Base-by-base conservation (phyloP, 2,329 filamentous ascomycete species). In the Pestalotiopsis sp. region DNA sequence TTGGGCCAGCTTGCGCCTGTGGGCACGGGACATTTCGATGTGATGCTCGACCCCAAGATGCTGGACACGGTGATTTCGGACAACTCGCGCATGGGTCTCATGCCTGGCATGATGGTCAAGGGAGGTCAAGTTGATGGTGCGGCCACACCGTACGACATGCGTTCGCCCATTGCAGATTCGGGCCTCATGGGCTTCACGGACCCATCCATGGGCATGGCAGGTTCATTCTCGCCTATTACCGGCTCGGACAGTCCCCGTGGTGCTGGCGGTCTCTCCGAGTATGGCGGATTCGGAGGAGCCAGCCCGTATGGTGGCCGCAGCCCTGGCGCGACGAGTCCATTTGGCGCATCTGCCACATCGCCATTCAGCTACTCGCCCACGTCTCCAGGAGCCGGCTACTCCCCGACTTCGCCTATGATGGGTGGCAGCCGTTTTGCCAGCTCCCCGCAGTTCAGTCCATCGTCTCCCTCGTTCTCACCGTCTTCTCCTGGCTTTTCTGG, bases 1-100 rank as follows among this genome's bases (percentile, higher is more conserved):
- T 89, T 99, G 71, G 96, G 96, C 71, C 96, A 99, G 83, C 89
- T 98, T 82, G 96, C 97, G 4, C 96, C 97, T 38, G 95, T 97
- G 87, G 96, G 96, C 71, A 99, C 97, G 68, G 96, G 96, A 72
- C 94, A 97, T 81, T 95, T 99, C 76, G 94, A 99, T 72, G 91
- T 98, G 66, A 90, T 95, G 74, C 87, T 99, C 73, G 97, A 99
- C 78, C 94, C 94, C 72, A 93, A 93, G 81, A 97, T 99, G 93
- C 89, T 98, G 58, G 93, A 97, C 80, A 97, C 95, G 20, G 94
- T 97, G 76, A 94, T 97, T 69, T 94, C 93, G 64, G 95, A 97
- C 81, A 97, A 97, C 80, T 93, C 93, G 58, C 91, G 93, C 78
- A 93, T 92, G 84, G 93, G 92, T 75, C 88, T 95, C 62, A 93